These are phyloP conservation scores for Kalmanozyma brasiliensis DNA, from an alignment of 1,284 basidiomycete genomes.

Conservation along the genomic window DNA sequence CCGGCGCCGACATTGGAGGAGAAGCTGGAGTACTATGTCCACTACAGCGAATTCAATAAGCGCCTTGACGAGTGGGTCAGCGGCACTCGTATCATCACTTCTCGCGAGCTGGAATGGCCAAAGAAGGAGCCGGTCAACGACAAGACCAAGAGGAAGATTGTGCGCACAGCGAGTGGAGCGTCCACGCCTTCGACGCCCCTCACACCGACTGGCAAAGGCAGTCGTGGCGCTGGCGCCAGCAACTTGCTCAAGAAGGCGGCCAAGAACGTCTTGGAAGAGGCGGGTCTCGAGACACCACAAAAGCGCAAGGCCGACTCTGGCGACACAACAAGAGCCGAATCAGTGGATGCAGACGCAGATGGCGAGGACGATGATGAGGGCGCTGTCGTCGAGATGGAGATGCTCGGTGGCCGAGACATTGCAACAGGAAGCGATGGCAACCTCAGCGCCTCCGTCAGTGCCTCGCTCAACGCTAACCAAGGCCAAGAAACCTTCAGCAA, in stretches of 20 bases:
- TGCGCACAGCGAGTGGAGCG: conserved; percentile 39
- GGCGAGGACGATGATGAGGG: conserved; percentile 69
- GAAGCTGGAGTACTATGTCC: conserved; percentile 57
- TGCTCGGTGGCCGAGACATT: conserved; percentile 65
- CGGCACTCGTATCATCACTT: conserved; percentile 83
- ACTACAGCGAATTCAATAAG: conserved; percentile 64
- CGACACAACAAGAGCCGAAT: conserved; percentile 69
- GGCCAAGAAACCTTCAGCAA: conserved; percentile 77
- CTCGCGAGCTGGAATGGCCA: conserved; percentile 93
- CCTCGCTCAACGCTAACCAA: conserved; percentile 70
- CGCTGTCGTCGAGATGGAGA: conserved; percentile 70
- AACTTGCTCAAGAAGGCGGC: conserved; percentile 78
- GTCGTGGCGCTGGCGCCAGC: conserved; percentile 42
- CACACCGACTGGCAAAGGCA: conserved; percentile 43
- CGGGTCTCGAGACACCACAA: conserved; percentile 71
- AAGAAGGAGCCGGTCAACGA: conserved; percentile 71
- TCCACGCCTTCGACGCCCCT: conserved; percentile 45
- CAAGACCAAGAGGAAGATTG: conserved; percentile 69
- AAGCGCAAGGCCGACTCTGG: conserved; percentile 76
- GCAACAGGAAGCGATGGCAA: conserved; percentile 53
- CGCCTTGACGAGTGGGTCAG: conserved; percentile 99
- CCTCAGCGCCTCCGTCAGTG: conserved; percentile 72
- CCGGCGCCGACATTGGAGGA: conserved; percentile 51
- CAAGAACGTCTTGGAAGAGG: conserved; percentile 40
- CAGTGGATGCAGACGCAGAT: conserved; percentile 70